A percentile compares a stretch with the other conserved stretches of the same genome.
Evolutionary conservation across 371 early-diverging fungal species (phyloP).

Genomic region (Furculomyces boomerangus): DNA sequence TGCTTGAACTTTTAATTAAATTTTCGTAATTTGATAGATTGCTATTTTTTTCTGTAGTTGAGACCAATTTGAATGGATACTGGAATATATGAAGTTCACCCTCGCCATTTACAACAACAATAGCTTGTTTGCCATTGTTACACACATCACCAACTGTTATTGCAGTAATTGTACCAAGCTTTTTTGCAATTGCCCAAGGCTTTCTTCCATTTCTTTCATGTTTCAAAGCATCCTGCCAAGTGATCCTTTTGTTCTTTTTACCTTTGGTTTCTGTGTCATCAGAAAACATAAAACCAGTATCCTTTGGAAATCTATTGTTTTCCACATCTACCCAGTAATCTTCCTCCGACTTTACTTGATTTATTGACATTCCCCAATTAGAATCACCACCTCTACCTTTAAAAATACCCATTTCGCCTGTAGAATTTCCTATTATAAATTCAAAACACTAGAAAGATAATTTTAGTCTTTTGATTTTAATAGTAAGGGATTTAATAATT

Average conservation of each 20-base stretch:
- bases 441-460: slow-evolving; percentile 42
- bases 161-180: slow-evolving; percentile 20
- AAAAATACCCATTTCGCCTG: slow-evolving; percentile 60
- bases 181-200: slow-evolving; percentile 21
- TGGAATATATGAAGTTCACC: slow-evolving; percentile 23
- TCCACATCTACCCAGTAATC: slow-evolving; percentile 24
- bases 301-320: slow-evolving; percentile 11
- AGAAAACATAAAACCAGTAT: background rate
- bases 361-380: slow-evolving; percentile 17
- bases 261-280: slow-evolving; percentile 2
- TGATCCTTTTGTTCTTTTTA: slow-evolving; percentile 10
- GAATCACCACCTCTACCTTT: slow-evolving; percentile 33
- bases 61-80: slow-evolving; percentile 23
- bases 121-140: slow-evolving; percentile 18
- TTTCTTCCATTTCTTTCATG: slow-evolving; percentile 22
- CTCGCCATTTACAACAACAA: slow-evolving; percentile 23
- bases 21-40: no score
- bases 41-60: no score
- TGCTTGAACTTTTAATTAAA: no score
- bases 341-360: slow-evolving; percentile 19
- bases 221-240: slow-evolving; percentile 20
- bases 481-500: background rate
- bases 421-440: slow-evolving; percentile 63
- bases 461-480: background rate
- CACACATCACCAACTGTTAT: slow-evolving; percentile 18